phyloP scores from a whole-genome alignment of 164 flowering plant genomes.

The Pachysandra terminalis region DNA sequence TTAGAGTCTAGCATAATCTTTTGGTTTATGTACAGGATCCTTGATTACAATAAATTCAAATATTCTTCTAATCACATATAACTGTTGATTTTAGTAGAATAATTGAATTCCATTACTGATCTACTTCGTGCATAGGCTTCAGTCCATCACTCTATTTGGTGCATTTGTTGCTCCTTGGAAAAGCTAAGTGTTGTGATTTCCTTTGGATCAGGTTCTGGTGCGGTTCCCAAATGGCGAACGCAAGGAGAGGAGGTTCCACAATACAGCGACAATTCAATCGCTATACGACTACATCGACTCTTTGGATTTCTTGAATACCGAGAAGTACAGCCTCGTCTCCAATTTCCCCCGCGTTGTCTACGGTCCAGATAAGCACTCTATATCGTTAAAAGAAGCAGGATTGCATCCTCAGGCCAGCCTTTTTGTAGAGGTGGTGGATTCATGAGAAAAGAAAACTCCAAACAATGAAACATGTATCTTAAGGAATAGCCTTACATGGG shows the following conservation, averaged over 20 bases:
- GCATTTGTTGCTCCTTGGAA: background rate
- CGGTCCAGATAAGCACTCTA: slow-evolving; percentile 59
- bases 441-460: slow-evolving; percentile 18
- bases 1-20: background rate
- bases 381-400: slow-evolving; percentile 81
- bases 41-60: too few species aligned
- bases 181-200: slow-evolving; percentile 1
- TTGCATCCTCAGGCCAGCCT: slow-evolving; percentile 97
- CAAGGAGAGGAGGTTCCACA: slow-evolving; percentile 81
- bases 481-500: slow-evolving; percentile 8
- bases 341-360: slow-evolving; percentile 85
- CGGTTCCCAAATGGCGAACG: slow-evolving; percentile 91
- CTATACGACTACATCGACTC: slow-evolving; percentile 93
- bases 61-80: too few species aligned
- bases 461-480: background rate
- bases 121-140: too few species aligned
- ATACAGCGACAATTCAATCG: slow-evolving; percentile 59
- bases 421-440: slow-evolving; percentile 66
- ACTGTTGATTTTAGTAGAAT: too few species aligned
- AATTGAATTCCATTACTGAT: too few species aligned
- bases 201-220: slow-evolving; percentile 60
- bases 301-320: slow-evolving; percentile 65
- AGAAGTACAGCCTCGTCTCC: slow-evolving; percentile 75
- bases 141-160: too few species aligned
- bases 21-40: background rate